Conservation (phyloP, 2,329 filamentous ascomycete genomes). For the Graphilbum sp. region DNA sequence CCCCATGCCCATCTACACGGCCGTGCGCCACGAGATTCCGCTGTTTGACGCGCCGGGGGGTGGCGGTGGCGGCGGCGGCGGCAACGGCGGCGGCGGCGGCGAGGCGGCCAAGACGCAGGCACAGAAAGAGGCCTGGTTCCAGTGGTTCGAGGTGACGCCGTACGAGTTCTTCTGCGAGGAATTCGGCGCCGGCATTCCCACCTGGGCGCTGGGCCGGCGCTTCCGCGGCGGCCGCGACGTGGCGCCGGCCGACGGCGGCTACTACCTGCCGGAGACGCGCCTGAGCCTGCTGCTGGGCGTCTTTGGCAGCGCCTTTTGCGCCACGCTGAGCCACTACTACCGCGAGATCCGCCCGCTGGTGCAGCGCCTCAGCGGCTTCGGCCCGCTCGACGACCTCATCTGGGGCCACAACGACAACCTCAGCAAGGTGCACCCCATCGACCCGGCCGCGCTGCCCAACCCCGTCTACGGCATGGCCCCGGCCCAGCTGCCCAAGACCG, state of each 20-base stretch:
- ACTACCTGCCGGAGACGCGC: constrained; percentile 66
- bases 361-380: constrained; percentile 56
- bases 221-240: constrained; percentile 59
- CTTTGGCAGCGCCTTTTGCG: constrained; percentile 95
- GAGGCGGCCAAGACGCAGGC: constrained; percentile 27
- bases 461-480: constrained; percentile 67
- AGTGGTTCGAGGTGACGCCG: constrained; percentile 93
- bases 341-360: constrained; percentile 78
- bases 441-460: constrained; percentile 82
- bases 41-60: constrained; percentile 25
- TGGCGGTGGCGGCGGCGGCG: constrained; percentile 13
- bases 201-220: constrained; percentile 75
- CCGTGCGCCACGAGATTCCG: constrained; percentile 89
- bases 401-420: constrained; percentile 70
- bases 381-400: constrained; percentile 65
- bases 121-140: constrained; percentile 63
- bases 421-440: constrained; percentile 84
- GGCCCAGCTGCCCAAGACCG: constrained; percentile 53
- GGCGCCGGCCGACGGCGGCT: constrained; percentile 41
- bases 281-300: constrained; percentile 77
- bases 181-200: constrained; percentile 78
- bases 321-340: constrained; percentile 91
- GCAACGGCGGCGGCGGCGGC: constrained; percentile 15
- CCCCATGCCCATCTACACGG: constrained; percentile 88
- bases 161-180: constrained; percentile 96